Percentiles rank a stretch among this genome's conserved stretches.
Conservation (phyloP, 2,329 filamentous ascomycete genomes). For the Huntiella bhutanensis region DNA sequence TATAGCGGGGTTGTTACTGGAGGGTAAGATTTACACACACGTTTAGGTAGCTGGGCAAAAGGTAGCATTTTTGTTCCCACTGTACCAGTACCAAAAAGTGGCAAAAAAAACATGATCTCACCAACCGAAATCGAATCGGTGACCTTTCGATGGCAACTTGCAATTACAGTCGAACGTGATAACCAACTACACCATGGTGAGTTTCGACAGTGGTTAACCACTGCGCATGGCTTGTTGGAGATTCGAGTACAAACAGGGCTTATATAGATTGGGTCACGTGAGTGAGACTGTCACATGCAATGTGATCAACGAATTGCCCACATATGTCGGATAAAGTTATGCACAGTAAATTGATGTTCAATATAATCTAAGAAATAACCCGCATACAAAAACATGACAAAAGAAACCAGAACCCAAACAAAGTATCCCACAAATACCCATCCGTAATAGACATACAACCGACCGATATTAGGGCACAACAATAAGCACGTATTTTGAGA, state of each 20-base stretch:
- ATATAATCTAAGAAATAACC: background rate
- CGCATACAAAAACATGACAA: background rate
- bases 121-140: constrained; percentile 12
- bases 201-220: constrained; percentile 10
- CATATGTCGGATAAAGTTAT: background rate
- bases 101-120: constrained; percentile 15
- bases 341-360: background rate
- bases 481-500: background rate
- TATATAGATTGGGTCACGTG: background rate
- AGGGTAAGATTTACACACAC: too few species aligned
- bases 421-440: background rate
- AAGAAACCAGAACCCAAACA: background rate
- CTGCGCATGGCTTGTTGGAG: constrained; percentile 5
- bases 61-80: too few species aligned
- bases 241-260: background rate
- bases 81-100: constrained; percentile 11
- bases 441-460: background rate
- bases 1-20: too few species aligned
- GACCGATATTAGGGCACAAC: background rate
- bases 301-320: background rate
- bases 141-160: constrained; percentile 10
- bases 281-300: background rate
- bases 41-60: too few species aligned
- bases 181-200: constrained; percentile 12
- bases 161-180: constrained; percentile 12